phyloP scores from a whole-genome alignment of 768 basidiomycete species.

The Leccinum longicurvipes region DNA sequence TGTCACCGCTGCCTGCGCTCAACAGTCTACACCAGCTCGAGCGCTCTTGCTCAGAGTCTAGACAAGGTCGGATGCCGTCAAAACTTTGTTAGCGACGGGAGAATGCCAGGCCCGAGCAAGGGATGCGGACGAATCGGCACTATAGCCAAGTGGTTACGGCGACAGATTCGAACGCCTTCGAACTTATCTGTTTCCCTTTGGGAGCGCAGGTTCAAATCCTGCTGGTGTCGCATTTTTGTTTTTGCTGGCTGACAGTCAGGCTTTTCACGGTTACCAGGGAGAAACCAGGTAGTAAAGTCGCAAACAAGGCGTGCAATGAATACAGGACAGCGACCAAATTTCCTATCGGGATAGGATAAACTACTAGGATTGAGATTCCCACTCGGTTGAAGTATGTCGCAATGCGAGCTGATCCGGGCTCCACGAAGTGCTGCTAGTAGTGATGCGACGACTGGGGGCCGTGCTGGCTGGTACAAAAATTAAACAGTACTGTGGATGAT shows the following conservation, averaged over 20 bases:
- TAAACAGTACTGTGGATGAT: too few species aligned
- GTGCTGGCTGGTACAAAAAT: too few species aligned
- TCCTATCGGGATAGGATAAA: too few species aligned
- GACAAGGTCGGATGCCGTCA: too few species aligned
- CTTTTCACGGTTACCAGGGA: not conserved
- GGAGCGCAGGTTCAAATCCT: constrained; percentile 70
- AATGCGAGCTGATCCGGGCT: not conserved
- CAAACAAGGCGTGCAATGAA: not conserved
- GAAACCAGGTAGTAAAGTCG: not conserved
- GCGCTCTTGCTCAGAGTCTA: not conserved
- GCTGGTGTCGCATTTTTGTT: constrained; percentile 47
- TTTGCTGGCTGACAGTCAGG: constrained; percentile 7
- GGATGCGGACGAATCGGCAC: constrained; percentile 27
- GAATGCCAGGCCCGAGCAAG: too few species aligned
- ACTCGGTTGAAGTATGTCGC: not conserved
- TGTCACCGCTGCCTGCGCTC: not conserved
- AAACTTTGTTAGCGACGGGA: not conserved
- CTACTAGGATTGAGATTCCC: not conserved
- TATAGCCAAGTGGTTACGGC: constrained; percentile 80
- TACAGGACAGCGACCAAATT: not conserved
- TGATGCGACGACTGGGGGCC: not conserved
- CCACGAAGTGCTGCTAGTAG: not conserved
- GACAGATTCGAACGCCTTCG: constrained; percentile 57
- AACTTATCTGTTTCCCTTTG: constrained; percentile 57
- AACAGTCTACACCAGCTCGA: too few species aligned